Evolutionary conservation across 225 moss, liverwort and hornwort genomes (phyloP).

Genomic region (Takakia lepidozioides): DNA sequence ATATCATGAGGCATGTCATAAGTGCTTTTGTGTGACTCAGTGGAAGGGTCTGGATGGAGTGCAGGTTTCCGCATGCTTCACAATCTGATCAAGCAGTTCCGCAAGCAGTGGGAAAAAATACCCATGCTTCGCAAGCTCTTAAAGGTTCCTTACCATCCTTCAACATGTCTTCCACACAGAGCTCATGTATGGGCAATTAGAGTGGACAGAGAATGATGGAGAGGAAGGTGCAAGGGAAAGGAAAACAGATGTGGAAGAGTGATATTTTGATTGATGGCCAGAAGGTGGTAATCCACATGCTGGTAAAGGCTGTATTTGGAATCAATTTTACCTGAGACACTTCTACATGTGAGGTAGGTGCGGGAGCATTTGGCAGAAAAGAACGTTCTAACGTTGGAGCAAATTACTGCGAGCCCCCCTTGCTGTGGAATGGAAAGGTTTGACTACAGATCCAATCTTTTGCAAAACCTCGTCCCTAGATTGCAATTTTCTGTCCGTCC

Average conservation of each 20-base stretch:
- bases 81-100: constrained; percentile 79
- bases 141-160: constrained; percentile 38
- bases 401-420: constrained; percentile 28
- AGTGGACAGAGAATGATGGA: neutral
- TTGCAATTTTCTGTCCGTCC: no score
- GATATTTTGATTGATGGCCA: neutral
- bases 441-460: neutral
- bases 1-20: neutral
- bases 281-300: neutral
- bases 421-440: constrained; percentile 44
- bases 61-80: constrained; percentile 85
- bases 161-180: constrained; percentile 1
- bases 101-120: constrained; percentile 69
- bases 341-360: constrained; percentile 13
- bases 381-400: constrained; percentile 22
- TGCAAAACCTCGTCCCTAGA: no score
- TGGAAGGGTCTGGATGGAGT: neutral
- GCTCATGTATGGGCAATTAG: neutral
- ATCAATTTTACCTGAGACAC: no score
- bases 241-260: neutral
- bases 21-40: neutral
- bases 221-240: neutral
- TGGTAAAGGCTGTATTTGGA: no score
- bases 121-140: constrained; percentile 87
- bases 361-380: constrained; percentile 33